Evolutionary conservation across 2,329 filamentous ascomycete species (phyloP), one percentile per base, ranked within the genome.

Genomic region (Claviceps sp.): DNA sequence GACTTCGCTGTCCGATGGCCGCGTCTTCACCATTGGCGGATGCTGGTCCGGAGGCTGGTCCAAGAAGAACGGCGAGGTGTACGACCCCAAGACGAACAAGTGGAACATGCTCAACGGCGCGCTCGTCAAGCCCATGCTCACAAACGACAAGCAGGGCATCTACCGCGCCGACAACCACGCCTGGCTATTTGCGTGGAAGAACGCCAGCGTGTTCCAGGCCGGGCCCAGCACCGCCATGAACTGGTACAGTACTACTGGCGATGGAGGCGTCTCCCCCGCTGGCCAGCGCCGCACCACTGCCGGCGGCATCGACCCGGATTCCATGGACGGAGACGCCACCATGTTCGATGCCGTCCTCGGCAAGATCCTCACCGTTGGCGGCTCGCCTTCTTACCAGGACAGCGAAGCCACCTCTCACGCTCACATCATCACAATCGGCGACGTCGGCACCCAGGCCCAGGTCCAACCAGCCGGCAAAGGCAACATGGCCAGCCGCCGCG

Each of bases 311-410:
- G 65, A 66, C 7, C 70, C 72, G 34, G 61, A 68, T 11, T 70
- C 76, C 2, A 82, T 82, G 78, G 72, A 70, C 53, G 79, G 76
- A 13, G 73, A 71, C 47, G 71, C 72, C 5, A 70, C 77, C 54
- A 80, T 82, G 76, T 81, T 74, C 56, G 77, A 81, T 57, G 76
- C 77, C 30, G 71, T 77, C 51, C 69, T 71, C 1, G 78, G 78
- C 36, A 78, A 79, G 60, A 79, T 81, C 36, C 64, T 81, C 2
- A 72, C 74, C 0, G 63, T 70, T 14, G 78, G 78, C 9, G 78
- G 77, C 8, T 62, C 71, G 0, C 63, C 69, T 0, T 63, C 66
- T 37, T 80, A 79, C 56, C 63, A 71, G 30, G 56, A 70, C 49
- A 63, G 64, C n/a, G 54, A 62, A 6, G 71, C 71, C 1, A 71